Base-by-base conservation (phyloP, 768 basidiomycete genomes). In the Pleurotus tuber-regium region DNA sequence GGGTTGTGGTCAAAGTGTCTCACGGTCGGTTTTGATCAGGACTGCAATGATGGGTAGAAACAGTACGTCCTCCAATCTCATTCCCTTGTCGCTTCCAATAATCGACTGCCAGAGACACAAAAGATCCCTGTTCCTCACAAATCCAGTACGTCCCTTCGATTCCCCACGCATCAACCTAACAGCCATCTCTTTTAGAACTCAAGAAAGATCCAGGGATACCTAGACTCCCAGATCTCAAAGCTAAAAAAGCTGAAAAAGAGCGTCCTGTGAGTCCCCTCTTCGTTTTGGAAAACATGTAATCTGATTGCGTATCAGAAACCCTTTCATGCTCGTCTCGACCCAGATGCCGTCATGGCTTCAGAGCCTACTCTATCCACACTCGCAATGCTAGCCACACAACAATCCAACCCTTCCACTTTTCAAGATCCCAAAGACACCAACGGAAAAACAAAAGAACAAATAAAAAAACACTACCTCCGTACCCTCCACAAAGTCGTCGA, bases 161-260 rank as follows among this genome's bases (percentile, higher is more conserved):
- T n/a, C n/a, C n/a, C n/a, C n/a, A n/a, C n/a, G n/a, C n/a, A n/a
- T n/a, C n/a, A n/a, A n/a, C n/a, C n/a, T n/a, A n/a, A n/a, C n/a
- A n/a, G n/a, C n/a, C n/a, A n/a, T n/a, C n/a, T n/a, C n/a, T n/a
- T n/a, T n/a, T 52, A 92, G 91, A 88, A 63, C 71, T 92, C 33
- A 92, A 89, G 69, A 94, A 91, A 63, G 93, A 96, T 65, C 88
- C 89, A 29, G 94, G 92, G 14, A 73, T 97, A 2, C 93, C 93
- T 4, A 84, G 87, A 61, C 78, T 96, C 2, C 86, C 89, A 12
- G 76, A 83, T 68, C 70, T 89, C 42, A 90, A 89, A 70, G 70
- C 72, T 23, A 29, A 41, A 16, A 41, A 56, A 11, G 33, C 49
- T 4, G 43, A 54, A 28, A 53, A 76, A 52, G 73, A 76, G 35